Evolutionary conservation across 2,329 filamentous ascomycete genomes (phyloP).

Genomic region (Fusarium denticulatum): DNA sequence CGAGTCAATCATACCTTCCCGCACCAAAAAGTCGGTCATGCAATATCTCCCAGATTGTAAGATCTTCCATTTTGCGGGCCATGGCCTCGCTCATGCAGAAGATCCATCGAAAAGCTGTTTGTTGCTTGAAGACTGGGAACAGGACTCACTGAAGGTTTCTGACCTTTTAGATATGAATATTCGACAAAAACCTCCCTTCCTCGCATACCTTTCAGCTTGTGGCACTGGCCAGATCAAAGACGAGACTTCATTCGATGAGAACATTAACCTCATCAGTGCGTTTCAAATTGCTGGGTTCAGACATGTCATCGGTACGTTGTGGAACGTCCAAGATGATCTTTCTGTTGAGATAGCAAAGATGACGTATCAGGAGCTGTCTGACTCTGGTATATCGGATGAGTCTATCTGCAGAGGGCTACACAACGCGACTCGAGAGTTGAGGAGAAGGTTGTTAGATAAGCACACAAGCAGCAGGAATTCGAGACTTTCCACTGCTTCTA

Average conservation of each 20-base stretch:
- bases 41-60: background rate
- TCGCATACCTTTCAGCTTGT: slow-evolving; percentile 7
- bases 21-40: background rate
- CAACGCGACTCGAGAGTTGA: background rate
- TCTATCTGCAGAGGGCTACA: background rate
- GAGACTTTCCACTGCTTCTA: too few species aligned
- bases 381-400: background rate
- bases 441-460: background rate
- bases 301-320: background rate
- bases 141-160: background rate
- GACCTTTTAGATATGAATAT: background rate
- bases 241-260: background rate
- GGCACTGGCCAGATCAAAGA: background rate
- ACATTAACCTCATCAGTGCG: background rate
- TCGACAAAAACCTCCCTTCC: background rate
- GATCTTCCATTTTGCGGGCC: slow-evolving; percentile 6
- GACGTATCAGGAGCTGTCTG: background rate
- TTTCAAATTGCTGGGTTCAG: background rate
- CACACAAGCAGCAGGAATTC: too few species aligned
- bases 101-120: background rate
- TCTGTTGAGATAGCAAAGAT: background rate
- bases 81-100: background rate
- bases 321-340: background rate
- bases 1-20: rapidly evolving
- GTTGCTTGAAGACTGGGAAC: background rate